Percentiles rank a stretch among this genome's conserved stretches.
phyloP scores from a whole-genome alignment of 2,329 filamentous ascomycete species.

The Setomelanomma holmii region DNA sequence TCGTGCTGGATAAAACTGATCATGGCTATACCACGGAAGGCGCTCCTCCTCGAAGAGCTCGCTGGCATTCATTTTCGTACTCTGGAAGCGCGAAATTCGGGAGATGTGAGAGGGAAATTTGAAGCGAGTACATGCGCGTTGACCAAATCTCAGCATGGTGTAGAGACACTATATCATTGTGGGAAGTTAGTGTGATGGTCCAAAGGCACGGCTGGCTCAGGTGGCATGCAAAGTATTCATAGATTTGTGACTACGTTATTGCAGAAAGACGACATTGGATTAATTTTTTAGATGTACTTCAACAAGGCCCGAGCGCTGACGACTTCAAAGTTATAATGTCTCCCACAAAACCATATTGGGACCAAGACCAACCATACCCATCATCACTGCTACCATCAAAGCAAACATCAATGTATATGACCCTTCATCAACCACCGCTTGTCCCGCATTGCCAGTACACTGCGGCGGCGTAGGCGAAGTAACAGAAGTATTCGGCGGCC shows the following conservation, averaged over 20 bases:
- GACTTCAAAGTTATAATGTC: no score
- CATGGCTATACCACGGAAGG: slow-evolving; percentile 25
- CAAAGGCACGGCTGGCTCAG: slow-evolving; percentile 24
- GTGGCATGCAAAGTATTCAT: no score
- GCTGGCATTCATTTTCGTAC: slow-evolving; percentile 24
- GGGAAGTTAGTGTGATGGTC: slow-evolving; percentile 23
- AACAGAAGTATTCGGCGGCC: not conserved
- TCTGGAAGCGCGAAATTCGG: slow-evolving; percentile 28
- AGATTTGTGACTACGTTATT: no score
- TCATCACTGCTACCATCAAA: not conserved
- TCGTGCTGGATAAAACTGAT: slow-evolving; percentile 32
- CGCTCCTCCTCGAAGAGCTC: slow-evolving; percentile 29
- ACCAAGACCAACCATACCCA: not conserved
- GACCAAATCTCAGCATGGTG: slow-evolving; percentile 28
- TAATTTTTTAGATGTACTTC: no score
- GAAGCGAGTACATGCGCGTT: slow-evolving; percentile 29
- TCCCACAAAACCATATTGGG: not conserved
- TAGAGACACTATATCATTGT: slow-evolving; percentile 25
- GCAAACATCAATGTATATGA: not conserved
- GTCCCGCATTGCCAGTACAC: not conserved
- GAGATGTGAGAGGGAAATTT: slow-evolving; percentile 24
- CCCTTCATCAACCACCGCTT: not conserved
- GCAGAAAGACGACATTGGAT: no score
- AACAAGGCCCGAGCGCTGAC: no score
- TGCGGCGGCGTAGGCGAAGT: not conserved